Evolutionary conservation across 768 basidiomycete species (phyloP).

Genomic region (Tylopilus subfusipes): DNA sequence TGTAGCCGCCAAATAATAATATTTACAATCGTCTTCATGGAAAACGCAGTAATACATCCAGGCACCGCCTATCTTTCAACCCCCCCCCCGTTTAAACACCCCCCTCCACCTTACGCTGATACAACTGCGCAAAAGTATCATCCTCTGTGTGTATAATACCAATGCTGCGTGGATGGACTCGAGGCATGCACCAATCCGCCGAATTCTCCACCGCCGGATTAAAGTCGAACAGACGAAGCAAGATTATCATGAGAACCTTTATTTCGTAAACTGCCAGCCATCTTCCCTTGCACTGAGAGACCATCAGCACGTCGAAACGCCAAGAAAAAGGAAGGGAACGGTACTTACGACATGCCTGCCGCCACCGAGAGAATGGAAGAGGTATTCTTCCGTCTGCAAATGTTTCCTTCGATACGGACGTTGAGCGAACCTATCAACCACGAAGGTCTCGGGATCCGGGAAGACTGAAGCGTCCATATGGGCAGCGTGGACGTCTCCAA

Average conservation of each 20-base stretch:
- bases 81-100: neutral
- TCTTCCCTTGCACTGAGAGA: constrained; percentile 21
- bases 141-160: constrained; percentile 19
- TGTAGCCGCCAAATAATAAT: neutral
- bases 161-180: constrained; percentile 11
- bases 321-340: neutral
- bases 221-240: constrained; percentile 17
- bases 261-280: constrained; percentile 26
- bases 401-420: constrained; percentile 11
- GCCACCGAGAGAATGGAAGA: constrained; percentile 15
- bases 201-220: neutral
- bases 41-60: too few relatives aligned
- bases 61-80: too few relatives aligned
- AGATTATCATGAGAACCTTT: constrained; percentile 15
- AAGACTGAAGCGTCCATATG: constrained; percentile 19
- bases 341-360: constrained; percentile 18
- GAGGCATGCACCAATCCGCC: constrained; percentile 7
- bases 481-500: constrained; percentile 15
- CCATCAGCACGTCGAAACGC: neutral
- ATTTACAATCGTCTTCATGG: neutral
- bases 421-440: constrained; percentile 20
- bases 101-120: neutral
- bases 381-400: constrained; percentile 10
- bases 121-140: constrained; percentile 10
- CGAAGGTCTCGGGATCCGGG: constrained; percentile 11